Conservation (phyloP, 106 monocot genomes). For the Allium cepa region DNA sequence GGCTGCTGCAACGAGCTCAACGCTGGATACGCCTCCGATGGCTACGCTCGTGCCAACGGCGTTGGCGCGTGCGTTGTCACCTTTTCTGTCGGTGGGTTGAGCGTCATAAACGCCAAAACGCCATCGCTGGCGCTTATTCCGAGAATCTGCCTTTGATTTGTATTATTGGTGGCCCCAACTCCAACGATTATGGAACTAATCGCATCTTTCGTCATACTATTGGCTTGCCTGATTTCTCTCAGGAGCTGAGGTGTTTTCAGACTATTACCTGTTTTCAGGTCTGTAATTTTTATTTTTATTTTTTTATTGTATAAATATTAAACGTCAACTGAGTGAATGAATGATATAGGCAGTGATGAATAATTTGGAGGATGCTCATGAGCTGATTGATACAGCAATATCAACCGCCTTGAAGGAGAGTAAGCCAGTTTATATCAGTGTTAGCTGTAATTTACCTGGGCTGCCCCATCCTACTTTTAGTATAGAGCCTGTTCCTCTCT, state of each 20-base stretch:
- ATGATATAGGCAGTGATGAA: constrained; percentile 35
- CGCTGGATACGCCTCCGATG: constrained; percentile 48
- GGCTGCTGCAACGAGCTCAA: constrained; percentile 62
- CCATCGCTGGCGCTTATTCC: constrained; percentile 45
- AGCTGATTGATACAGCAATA: constrained; percentile 44
- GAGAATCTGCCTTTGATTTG: constrained; percentile 46
- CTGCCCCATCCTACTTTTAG: constrained; percentile 44
- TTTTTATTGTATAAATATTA: too few relatives aligned
- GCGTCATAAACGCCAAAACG: constrained; percentile 41
- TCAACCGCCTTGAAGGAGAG: constrained; percentile 50
- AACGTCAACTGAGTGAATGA: too few relatives aligned
- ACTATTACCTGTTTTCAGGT: constrained; percentile 33
- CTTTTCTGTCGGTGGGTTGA: constrained; percentile 49
- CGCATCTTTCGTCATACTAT: constrained; percentile 36
- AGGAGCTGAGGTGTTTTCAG: constrained; percentile 20
- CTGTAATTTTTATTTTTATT: background rate
- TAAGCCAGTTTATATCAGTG: constrained; percentile 52
- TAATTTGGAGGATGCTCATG: constrained; percentile 45
- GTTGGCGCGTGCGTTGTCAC: constrained; percentile 52
- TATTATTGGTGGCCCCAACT: constrained; percentile 35
- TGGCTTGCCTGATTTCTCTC: constrained; percentile 29
- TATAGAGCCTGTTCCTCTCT: constrained; percentile 38
- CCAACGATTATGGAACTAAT: constrained; percentile 31
- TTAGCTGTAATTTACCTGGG: constrained; percentile 43
- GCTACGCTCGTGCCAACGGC: constrained; percentile 33